A percentile compares a stretch with the other conserved stretches of the same genome.
Conservation (phyloP, 2,329 filamentous ascomycete genomes). For the Penicillium hesseltinei region DNA sequence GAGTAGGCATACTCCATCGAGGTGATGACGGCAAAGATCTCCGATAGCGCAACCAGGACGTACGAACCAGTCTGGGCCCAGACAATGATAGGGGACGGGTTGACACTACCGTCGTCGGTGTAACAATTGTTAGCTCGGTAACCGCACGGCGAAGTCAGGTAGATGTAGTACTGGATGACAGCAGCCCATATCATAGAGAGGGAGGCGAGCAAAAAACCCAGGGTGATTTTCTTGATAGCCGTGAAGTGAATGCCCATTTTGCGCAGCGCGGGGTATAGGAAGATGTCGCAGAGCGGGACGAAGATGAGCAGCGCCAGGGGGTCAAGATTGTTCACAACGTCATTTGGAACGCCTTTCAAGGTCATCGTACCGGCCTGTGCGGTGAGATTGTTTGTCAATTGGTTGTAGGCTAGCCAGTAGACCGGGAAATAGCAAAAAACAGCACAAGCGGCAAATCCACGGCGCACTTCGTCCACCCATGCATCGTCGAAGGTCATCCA, state of each 20-base stretch:
- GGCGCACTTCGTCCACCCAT: constrained; percentile 75
- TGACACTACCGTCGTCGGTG: background rate
- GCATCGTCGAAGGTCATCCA: constrained; percentile 64
- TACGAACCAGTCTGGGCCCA: background rate
- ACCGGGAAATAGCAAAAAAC: constrained; percentile 57
- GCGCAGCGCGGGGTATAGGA: background rate
- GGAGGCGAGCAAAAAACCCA: background rate
- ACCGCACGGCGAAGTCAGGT: background rate
- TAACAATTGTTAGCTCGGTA: background rate
- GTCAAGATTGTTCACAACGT: background rate
- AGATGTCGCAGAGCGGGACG: background rate
- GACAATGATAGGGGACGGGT: background rate
- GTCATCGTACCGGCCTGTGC: constrained; percentile 56
- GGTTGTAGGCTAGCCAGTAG: constrained; percentile 49
- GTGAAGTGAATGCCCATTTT: background rate
- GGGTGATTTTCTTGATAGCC: background rate
- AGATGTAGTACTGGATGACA: background rate
- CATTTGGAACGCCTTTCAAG: constrained; percentile 30
- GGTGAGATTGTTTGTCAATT: constrained; percentile 55
- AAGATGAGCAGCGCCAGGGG: background rate
- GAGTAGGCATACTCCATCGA: constrained; percentile 74
- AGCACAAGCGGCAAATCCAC: constrained; percentile 66
- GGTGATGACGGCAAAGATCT: constrained; percentile 54
- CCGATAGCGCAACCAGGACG: background rate
- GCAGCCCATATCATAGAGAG: background rate